These are phyloP conservation scores for Leptomonas seymouri DNA, from an alignment of 208 protist genomes.

Conservation along the genomic window DNA sequence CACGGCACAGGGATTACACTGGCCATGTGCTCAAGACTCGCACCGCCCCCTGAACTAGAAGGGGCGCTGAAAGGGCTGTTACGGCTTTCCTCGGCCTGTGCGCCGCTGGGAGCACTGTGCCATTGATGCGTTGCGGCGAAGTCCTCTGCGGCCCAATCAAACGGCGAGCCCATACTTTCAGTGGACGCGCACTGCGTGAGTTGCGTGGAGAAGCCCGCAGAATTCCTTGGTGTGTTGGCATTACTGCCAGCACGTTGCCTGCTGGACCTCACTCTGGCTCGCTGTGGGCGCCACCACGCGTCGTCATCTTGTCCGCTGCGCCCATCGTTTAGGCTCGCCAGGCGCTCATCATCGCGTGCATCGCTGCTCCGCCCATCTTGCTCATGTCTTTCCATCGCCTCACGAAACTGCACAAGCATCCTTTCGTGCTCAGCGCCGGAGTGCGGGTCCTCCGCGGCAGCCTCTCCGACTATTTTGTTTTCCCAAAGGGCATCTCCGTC, in stretches of 20 bases:
- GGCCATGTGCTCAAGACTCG: background rate
- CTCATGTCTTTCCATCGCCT: no score
- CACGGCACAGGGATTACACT: background rate
- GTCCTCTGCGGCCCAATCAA: slow-evolving; percentile 24
- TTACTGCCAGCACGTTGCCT: background rate
- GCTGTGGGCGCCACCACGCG: background rate
- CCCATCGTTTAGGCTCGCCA: background rate
- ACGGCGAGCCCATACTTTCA: slow-evolving; percentile 3
- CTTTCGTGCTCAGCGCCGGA: no score
- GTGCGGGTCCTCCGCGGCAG: no score
- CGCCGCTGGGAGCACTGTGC: background rate
- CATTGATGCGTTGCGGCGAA: slow-evolving; percentile 12
- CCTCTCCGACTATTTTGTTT: no score
- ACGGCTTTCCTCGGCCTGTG: background rate
- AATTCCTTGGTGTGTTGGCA: background rate
- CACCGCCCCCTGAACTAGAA: slow-evolving; percentile 4
- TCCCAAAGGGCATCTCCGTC: no score
- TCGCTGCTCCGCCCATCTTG: no score
- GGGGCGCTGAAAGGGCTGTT: slow-evolving; percentile 1
- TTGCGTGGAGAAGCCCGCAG: slow-evolving; percentile 3
- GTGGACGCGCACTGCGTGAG: background rate
- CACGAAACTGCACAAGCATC: no score
- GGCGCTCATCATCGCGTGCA: no score
- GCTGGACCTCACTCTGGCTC: background rate
- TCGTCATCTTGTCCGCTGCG: background rate